Evolutionary conservation across 75 land plant genomes (phyloP).

Genomic region (Pinus taeda): DNA sequence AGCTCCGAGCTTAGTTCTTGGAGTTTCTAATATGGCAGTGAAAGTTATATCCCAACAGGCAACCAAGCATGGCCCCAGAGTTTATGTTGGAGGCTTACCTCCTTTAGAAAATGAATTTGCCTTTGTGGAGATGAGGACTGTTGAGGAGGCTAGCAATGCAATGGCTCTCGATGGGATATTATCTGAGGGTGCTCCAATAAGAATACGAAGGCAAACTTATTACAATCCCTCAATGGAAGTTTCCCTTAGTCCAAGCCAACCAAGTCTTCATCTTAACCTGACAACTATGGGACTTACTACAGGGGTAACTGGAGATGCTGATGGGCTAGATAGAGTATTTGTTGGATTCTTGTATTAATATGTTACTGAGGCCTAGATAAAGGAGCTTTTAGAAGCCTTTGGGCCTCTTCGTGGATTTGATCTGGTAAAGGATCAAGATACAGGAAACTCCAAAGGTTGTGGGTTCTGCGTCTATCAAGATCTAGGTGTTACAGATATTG

Average conservation of each 20-base stretch:
- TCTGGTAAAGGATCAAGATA: no score
- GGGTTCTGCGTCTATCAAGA: no score
- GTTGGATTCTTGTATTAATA: constrained; percentile 84
- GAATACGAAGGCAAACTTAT: constrained; percentile 90
- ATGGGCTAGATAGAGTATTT: constrained; percentile 92
- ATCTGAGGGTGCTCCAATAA: constrained; percentile 85
- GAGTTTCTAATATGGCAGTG: no score
- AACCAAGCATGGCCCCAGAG: constrained; percentile 30
- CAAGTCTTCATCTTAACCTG: constrained; percentile 80
- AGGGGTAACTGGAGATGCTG: constrained; percentile 31
- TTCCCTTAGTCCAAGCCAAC: constrained; percentile 90
- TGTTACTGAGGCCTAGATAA: constrained; percentile 55
- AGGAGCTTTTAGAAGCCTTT: constrained; percentile 59
- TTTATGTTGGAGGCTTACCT: no score
- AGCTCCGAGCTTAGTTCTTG: constrained; percentile 7
- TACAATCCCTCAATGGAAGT: constrained; percentile 96
- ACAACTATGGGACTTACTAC: constrained; percentile 90
- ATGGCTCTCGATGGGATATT: constrained; percentile 96
- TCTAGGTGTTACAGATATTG: no score
- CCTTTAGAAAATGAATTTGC: no score
- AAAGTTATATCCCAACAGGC: background rate
- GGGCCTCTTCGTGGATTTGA: no score
- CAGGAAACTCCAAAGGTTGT: no score
- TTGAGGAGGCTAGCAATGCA: no score
- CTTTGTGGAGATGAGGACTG: no score